Base-by-base conservation (phyloP, 179 eudicot genomes). In the Beta macrorhiza region DNA sequence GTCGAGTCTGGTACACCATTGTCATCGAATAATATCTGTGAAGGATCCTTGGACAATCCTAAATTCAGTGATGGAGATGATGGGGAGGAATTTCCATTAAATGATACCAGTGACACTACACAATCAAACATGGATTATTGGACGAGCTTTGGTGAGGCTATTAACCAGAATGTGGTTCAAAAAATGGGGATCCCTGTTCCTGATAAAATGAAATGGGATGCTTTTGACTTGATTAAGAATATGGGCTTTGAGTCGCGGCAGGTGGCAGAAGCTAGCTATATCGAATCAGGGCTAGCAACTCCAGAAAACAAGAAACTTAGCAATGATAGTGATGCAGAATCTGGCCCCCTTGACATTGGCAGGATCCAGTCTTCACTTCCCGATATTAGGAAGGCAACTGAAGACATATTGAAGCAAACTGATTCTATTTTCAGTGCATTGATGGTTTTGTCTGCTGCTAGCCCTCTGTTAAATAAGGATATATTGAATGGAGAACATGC, bases 221-320 rank as follows among this genome's bases (percentile, higher is more conserved):
- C 89, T 32, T 87, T 96, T 82, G 98, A 94, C 68, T 74, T 92
- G 47, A 86, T 96, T 78, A 87, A 91, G 76, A 91, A 79, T 63
- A 88, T 92, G 75, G 98, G 97, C 74, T 78, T 84, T 79, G 90
- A 91, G 72, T 90, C 92, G 45, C 83, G 80, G 42, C 85, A 83
- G 80, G 87, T 59, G 80, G 99, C 99, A 64, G 99, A 96, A 78
- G 95, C 93, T 76, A 80, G 82, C 69, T 96, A 93, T 90, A 80
- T 96, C 55, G 96, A 96, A 84, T 91, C 97, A 45, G 99, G 99
- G 82, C 97, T 96, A 86, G 99, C 98, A 76, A 88, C 90, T 71
- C 91, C 97, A 44, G 75, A 86, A 75, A 77, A 74, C 77, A 80
- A 85, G 81, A 86, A 82, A 22, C 73, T 70, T 65, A 75, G 7